phyloP scores from a whole-genome alignment of 2,329 filamentous ascomycete genomes.

The Mycosphaerella sp. region DNA sequence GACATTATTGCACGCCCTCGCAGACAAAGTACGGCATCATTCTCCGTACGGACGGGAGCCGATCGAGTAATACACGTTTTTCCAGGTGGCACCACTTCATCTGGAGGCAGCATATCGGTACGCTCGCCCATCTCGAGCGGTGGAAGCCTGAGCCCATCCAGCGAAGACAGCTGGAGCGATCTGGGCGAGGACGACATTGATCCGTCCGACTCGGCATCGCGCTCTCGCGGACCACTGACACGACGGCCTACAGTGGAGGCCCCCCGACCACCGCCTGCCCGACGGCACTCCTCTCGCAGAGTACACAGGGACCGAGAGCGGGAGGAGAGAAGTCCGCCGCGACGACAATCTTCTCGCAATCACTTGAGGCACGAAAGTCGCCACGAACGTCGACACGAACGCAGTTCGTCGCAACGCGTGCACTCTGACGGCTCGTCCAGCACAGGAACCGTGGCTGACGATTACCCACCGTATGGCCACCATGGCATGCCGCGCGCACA shows the following conservation, averaged over 20 bases:
- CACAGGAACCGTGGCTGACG: constrained; percentile 38
- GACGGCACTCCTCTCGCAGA: constrained; percentile 38
- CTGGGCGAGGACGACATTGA: constrained; percentile 40
- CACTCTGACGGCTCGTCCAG: constrained; percentile 36
- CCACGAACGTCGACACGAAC: constrained; percentile 23
- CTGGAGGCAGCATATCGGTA: constrained; percentile 28
- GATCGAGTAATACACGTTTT: constrained; percentile 26
- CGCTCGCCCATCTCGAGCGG: constrained; percentile 29
- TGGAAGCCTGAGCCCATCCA: constrained; percentile 24
- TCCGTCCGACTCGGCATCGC: constrained; percentile 46
- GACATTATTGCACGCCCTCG: constrained; percentile 16
- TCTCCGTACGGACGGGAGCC: constrained; percentile 19
- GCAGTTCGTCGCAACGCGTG: constrained; percentile 23
- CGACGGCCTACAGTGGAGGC: constrained; percentile 34
- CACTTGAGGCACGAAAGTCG: constrained; percentile 21
- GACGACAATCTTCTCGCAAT: constrained; percentile 24
- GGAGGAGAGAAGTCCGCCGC: constrained; percentile 20
- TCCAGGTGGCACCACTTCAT: constrained; percentile 23
- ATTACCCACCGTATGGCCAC: constrained; percentile 39
- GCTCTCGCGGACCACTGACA: constrained; percentile 31
- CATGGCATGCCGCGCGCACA: constrained; percentile 33
- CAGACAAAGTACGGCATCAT: constrained; percentile 20
- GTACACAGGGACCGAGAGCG: constrained; percentile 19
- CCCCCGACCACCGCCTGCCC: constrained; percentile 29
- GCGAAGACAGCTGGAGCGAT: constrained; percentile 28